Evolutionary conservation across 108 stramenopile genomes (phyloP), one percentile per base, ranked within the genome.

Genomic region (Nitzschia putrida): DNA sequence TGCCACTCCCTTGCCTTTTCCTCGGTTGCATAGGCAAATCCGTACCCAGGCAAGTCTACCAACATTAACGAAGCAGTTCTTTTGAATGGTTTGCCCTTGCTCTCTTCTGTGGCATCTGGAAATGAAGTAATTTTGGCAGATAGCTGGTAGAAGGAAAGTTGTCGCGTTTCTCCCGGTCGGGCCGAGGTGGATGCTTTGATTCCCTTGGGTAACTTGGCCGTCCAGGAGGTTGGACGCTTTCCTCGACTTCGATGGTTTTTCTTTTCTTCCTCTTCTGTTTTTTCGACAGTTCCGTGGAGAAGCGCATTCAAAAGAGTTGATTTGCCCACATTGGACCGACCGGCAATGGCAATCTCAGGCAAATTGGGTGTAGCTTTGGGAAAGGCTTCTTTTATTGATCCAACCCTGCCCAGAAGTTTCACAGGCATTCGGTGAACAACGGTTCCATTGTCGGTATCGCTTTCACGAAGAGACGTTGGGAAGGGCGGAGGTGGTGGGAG

Each of bases 251-350:
- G 66, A 29, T 55, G 50, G 20, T 45, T 24, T 13, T 53, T 54
- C 3, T 60, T 40, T 47, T 69, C 59, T 53, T 49, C 34, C 21
- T 53, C 50, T 25, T 39, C 43, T 23, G 22, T 57, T 1, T 61
- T 65, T 34, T 38, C 24, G 13, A 21, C 41, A 29, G 14, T 42
- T 34, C 84, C 82, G 61, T 93, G 88, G 52, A 93, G 72, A 41
- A 93, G 58, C 8, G 85, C 84, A 77, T 93, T 93, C 29, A 93
- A 59, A 0, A 93, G 61, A 1, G 92, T 89, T 0, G 79, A 81
- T 61, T 93, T 93, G 23, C 92, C 92, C 7, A 90, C 88, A 66
- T 93, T 93, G 63, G 87, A 88, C 77, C 92, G 66, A 51, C 92
- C 92, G 16, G 81, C 82, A 11, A 93, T 55, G 22, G 89, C 92